phyloP scores from a whole-genome alignment of 225 moss, liverwort and hornwort species.

The Neckera pumila region DNA sequence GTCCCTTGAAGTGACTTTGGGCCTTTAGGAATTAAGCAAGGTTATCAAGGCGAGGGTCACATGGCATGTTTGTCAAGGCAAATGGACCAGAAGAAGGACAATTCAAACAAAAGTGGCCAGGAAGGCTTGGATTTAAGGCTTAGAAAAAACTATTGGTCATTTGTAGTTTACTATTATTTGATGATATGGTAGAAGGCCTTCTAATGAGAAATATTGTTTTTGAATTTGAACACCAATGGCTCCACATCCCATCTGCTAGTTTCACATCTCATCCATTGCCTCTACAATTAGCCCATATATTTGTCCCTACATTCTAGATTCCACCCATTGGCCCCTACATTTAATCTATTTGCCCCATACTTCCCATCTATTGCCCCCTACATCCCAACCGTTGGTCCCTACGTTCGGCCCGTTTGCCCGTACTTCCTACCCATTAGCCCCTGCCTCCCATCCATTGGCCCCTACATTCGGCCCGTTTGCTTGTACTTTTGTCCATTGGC shows the following conservation, averaged over 20 bases:
- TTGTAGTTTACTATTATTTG: background rate
- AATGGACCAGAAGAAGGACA: rapidly evolving
- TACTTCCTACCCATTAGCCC: background rate
- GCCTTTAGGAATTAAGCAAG: too few species aligned
- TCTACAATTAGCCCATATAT: too few species aligned
- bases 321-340: too few species aligned
- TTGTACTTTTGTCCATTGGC: too few species aligned
- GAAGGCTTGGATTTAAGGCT: background rate
- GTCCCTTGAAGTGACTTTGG: too few species aligned
- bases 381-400: rapidly evolving
- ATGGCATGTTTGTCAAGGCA: rapidly evolving
- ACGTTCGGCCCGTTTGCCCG: rapidly evolving
- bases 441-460: rapidly evolving
- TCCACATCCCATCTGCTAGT: background rate
- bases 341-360: rapidly evolving
- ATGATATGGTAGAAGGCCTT: too few species aligned
- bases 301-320: too few species aligned
- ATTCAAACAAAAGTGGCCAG: rapidly evolving
- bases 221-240: background rate
- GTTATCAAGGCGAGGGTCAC: rapidly evolving
- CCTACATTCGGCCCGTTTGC: background rate
- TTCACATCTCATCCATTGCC: background rate
- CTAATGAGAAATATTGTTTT: rapidly evolving
- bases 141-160: background rate
- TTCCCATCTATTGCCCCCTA: rapidly evolving